A percentile compares a stretch with the other conserved stretches of the same genome.
Conservation (phyloP, 257 asterid genomes). For the Lithospermum erythrorhizon region DNA sequence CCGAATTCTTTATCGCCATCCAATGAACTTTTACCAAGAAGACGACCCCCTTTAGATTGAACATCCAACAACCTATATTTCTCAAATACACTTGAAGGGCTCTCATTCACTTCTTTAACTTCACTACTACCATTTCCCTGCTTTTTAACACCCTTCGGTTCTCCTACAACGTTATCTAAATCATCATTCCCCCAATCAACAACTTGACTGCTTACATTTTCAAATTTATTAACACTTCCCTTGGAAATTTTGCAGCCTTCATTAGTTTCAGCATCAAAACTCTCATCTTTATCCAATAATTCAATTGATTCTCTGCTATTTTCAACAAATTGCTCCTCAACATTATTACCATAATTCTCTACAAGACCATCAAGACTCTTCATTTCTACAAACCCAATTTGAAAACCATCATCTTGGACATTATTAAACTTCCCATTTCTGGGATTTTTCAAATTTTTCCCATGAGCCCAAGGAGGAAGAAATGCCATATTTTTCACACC, state of each 20-base stretch:
- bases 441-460: constrained; percentile 16
- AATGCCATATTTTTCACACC: constrained; percentile 22
- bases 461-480: constrained; percentile 73
- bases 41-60: constrained; percentile 10
- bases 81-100: constrained; percentile 10
- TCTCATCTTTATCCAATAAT: background rate
- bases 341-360: constrained; percentile 14
- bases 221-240: background rate
- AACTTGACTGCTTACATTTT: background rate
- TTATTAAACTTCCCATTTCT: constrained; percentile 16
- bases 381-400: constrained; percentile 8
- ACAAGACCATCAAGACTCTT: constrained; percentile 11
- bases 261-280: background rate
- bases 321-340: constrained; percentile 14
- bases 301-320: constrained; percentile 10
- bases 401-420: constrained; percentile 10
- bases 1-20: constrained; percentile 8
- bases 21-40: constrained; percentile 7
- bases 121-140: constrained; percentile 12
- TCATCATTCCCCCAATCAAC: background rate
- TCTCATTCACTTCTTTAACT: constrained; percentile 20
- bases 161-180: background rate
- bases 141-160: background rate
- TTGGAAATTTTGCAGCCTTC: background rate
- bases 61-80: constrained; percentile 11